phyloP scores from a whole-genome alignment of 257 asterid species.

The Nicotiana obtusifolia region DNA sequence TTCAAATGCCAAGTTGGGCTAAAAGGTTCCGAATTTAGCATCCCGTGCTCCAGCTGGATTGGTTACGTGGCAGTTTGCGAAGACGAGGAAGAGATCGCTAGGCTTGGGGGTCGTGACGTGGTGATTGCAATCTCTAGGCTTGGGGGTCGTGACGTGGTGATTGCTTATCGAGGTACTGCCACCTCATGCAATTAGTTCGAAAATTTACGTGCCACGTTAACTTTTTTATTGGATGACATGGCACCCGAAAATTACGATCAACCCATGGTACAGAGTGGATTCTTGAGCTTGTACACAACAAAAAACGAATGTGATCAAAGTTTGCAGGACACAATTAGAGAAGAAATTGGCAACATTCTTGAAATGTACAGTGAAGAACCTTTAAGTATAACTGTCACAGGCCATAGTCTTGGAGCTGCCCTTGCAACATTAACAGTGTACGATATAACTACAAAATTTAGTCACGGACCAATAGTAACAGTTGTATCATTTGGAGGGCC shows the following conservation, averaged over 20 bases:
- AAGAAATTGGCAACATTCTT: constrained; percentile 37
- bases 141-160: constrained; percentile 79
- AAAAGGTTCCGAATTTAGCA: constrained; percentile 42
- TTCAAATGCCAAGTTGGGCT: constrained; percentile 51
- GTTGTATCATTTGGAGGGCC: constrained; percentile 94
- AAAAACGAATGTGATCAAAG: constrained; percentile 21
- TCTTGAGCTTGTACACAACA: constrained; percentile 71
- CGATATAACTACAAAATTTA: constrained; percentile 50
- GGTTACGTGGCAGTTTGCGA: constrained; percentile 88
- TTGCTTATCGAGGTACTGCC: constrained; percentile 81
- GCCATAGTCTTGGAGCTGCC: constrained; percentile 96
- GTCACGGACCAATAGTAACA: constrained; percentile 62
- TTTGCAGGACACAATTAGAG: constrained; percentile 36
- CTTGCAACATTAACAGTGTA: constrained; percentile 77
- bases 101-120: too few relatives aligned
- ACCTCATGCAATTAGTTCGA: constrained; percentile 81
- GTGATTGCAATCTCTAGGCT: constrained; percentile 28
- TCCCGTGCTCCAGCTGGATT: constrained; percentile 59
- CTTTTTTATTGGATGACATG: constrained; percentile 48
- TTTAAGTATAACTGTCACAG: constrained; percentile 79
- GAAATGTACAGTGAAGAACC: constrained; percentile 48
- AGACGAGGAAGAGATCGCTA: constrained; percentile 45
- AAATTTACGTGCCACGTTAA: constrained; percentile 59
- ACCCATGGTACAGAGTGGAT: constrained; percentile 81
- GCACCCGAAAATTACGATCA: constrained; percentile 13